These are phyloP conservation scores for Barnettozyma salicaria DNA, from an alignment of 805 yeast genomes.

Conservation along the genomic window DNA sequence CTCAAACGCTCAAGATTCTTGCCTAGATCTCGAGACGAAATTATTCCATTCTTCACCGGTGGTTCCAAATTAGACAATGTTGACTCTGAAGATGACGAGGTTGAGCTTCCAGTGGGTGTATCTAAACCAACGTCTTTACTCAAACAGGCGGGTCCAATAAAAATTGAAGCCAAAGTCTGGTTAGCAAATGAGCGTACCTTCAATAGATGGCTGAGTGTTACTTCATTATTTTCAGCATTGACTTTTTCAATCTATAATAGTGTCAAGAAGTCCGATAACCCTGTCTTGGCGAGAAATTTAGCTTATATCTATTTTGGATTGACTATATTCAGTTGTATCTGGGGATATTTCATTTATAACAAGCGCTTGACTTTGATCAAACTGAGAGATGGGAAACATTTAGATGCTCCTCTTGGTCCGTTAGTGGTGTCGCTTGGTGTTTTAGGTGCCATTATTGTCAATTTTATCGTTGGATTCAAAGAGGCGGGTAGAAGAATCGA, in stretches of 20 bases:
- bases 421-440: conserved; percentile 68
- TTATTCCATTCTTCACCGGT: conserved; percentile 34
- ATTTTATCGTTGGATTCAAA: conserved; percentile 64
- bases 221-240: conserved; percentile 74
- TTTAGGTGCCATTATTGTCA: conserved; percentile 56
- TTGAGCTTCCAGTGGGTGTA: conserved; percentile 85
- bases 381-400: conserved; percentile 78
- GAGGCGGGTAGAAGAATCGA: conserved; percentile 27
- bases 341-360: conserved; percentile 83
- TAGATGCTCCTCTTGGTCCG: conserved; percentile 90
- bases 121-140: conserved; percentile 70
- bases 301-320: conserved; percentile 78
- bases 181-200: conserved; percentile 96
- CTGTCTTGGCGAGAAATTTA: conserved; percentile 55
- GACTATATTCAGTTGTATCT: conserved; percentile 75
- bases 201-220: conserved; percentile 89
- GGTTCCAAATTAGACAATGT: conserved; percentile 45
- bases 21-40: conserved; percentile 26
- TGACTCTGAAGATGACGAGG: conserved; percentile 85
- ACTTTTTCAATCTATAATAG: conserved; percentile 82
- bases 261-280: conserved; percentile 58
- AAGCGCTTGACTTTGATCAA: conserved; percentile 66
- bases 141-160: conserved; percentile 86
- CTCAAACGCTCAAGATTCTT: conserved; percentile 23
- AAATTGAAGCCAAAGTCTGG: conserved; percentile 98